Evolutionary conservation across 108 stramenopile species (phyloP).

Genomic region (Cylindrotheca fusiformis): DNA sequence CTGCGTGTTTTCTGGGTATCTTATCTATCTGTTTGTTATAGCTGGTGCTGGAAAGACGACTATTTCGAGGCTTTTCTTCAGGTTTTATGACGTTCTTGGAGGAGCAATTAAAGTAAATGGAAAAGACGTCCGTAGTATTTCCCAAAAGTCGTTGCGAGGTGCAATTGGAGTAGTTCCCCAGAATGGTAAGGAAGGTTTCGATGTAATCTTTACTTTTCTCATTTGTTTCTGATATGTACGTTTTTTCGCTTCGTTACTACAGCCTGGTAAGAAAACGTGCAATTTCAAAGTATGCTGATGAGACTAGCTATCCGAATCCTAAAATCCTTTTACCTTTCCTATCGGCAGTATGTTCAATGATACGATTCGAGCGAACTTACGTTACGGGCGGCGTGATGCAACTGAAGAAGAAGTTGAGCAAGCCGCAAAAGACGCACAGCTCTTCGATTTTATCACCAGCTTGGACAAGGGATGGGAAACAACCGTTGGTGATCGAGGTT

Average conservation of each 20-base stretch:
- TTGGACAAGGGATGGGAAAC: slow-evolving; percentile 93
- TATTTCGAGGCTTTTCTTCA: slow-evolving; percentile 82
- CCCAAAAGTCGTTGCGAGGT: slow-evolving; percentile 75
- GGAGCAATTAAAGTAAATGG: slow-evolving; percentile 94
- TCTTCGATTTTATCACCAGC: slow-evolving; percentile 73
- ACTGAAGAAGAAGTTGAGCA: slow-evolving; percentile 70
- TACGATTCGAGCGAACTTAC: slow-evolving; percentile 86
- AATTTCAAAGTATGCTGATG: no score
- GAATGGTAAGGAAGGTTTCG: slow-evolving; percentile 36
- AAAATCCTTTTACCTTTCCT: background rate
- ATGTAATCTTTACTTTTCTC: no score
- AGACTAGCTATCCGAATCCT: no score
- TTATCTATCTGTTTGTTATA: background rate
- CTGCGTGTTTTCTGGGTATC: background rate
- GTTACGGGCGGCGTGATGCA: slow-evolving; percentile 75
- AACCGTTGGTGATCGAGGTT: slow-evolving; percentile 94
- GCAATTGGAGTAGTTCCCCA: slow-evolving; percentile 96
- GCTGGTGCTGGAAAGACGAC: slow-evolving; percentile 92
- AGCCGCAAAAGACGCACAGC: slow-evolving; percentile 72
- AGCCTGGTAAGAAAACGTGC: no score
- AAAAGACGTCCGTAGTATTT: slow-evolving; percentile 80
- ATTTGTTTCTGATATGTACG: no score
- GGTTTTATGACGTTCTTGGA: slow-evolving; percentile 88
- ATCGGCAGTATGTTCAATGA: slow-evolving; percentile 88
- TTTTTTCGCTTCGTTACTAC: no score